Base-by-base conservation (phyloP, 2,329 filamentous ascomycete species). In the Aspergillus unguis region DNA sequence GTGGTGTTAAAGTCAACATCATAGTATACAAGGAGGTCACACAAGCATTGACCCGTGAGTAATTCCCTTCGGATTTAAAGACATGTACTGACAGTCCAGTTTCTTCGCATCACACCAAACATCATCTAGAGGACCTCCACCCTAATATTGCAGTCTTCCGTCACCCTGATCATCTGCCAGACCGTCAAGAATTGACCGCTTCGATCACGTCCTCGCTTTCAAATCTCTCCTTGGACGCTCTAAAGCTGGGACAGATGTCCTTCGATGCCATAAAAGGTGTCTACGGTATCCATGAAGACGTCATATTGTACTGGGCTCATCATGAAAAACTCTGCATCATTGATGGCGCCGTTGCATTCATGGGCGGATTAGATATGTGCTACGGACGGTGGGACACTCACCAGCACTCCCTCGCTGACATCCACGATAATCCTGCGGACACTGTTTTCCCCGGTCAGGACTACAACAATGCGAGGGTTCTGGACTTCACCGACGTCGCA, bases 1-100 rank as follows among this genome's bases (percentile, higher is more conserved):
- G 91, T 40, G 92, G 91, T 38, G 91, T 96, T 42, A 84, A 87
- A 62, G 79, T 96, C 62, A 87, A 92, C 62, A 80, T 95, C 47
- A 91, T 96, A 48, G 89, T 96, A 8, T 96, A 96, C 75, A 96
- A 95, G 73, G 92, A 96, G 59, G 88, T 92, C 6, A 84, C 87
- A 3, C 86, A 90, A 64, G 88, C 90, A 36, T 74, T 95, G 64
- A 91, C 88, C 37, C 77, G 87, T 90, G 79, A 80, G 86, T 83
- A 5, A n/a, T 11, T 31, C 47, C 31, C 4, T 32, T n/a, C 28
- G 1, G 7, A 33, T 4, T 7, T 27, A n/a, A 5, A 5, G 32
- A 37, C 5, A 3, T 11, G 38, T 50, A 10, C 54, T 58, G 33
- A 56, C 11, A n/a, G 10, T n/a, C 1, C 7, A 82, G 80, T 87